Base-by-base conservation (phyloP, 345 rosid genomes). In the Populus nigra region DNA sequence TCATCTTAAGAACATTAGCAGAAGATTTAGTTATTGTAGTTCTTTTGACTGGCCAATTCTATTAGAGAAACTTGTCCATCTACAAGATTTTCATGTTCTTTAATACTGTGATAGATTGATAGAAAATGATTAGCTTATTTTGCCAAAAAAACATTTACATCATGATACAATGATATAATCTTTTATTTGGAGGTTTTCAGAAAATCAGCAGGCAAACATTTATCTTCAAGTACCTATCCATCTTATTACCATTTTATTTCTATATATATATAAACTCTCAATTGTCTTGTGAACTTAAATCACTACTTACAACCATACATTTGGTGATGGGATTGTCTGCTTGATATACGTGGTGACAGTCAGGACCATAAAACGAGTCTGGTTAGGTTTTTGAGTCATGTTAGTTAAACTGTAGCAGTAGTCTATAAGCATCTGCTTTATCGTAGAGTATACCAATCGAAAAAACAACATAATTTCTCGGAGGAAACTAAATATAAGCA, bases 401-500 rank as follows among this genome's bases (percentile, higher is more conserved):
- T 59, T 59, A 59, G 65, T 1, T 59, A 11, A n/a, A 59, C 16
- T 59, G 29, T 23, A 23, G 1, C 29, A 10, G 4, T n/a, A 23
- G 65, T 23, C 29, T 59, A 23, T n/a, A 27, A 59, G 25, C 5
- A 59, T 23, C 15, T 10, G 7, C 29, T 10, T 10, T n/a, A n/a
- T 59, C 65, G 5, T 59, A 59, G 29, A 59, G 65, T 59, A 55
- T 23, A 25, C 11, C 16, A 59, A 59, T 23, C 27, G 5, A 23
- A 27, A 59, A 10, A 59, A 23, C 5, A 7, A 59, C 29, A n/a
- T 1, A n/a, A 59, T 25, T 23, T 59, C 29, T 59, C 16, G 16
- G 2, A n/a, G 57, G 83, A 81, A 76, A 80, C 73, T 66, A 85
- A 84, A 80, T 78, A 79, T 33, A 33, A 33, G 36, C 36, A 33